Evolutionary conservation across 805 yeast genomes (phyloP).

Genomic region (Clavispora asparagi): DNA sequence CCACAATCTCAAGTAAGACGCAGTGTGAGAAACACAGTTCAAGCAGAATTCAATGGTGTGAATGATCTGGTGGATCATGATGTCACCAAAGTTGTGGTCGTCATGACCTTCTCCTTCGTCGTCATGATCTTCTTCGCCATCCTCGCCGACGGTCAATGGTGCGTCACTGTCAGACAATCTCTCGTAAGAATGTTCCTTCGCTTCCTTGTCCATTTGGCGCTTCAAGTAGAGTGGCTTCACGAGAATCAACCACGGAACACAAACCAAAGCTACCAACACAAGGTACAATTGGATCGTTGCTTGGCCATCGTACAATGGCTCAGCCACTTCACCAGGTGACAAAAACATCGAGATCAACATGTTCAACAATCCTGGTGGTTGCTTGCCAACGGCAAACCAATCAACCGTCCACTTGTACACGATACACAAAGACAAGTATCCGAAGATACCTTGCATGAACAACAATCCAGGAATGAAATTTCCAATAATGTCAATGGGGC

Average conservation of each 20-base stretch:
- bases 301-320: constrained; percentile 77
- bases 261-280: constrained; percentile 53
- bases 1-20: constrained; percentile 74
- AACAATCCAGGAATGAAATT: constrained; percentile 69
- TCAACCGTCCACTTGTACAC: constrained; percentile 71
- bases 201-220: constrained; percentile 47
- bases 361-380: constrained; percentile 69
- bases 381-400: constrained; percentile 57
- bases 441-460: constrained; percentile 74
- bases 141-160: constrained; percentile 2
- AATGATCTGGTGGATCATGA: constrained; percentile 73
- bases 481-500: constrained; percentile 62
- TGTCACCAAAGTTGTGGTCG: constrained; percentile 79
- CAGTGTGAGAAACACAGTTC: constrained; percentile 76
- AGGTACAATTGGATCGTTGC: constrained; percentile 58
- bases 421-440: constrained; percentile 63
- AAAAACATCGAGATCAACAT: constrained; percentile 75
- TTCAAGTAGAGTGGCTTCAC: constrained; percentile 76
- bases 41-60: constrained; percentile 78
- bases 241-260: constrained; percentile 75
- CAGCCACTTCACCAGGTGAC: constrained; percentile 78
- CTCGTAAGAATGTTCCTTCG: constrained; percentile 50
- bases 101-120: constrained; percentile 46
- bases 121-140: constrained; percentile 49
- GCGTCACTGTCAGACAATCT: constrained; percentile 26